Evolutionary conservation across 768 basidiomycete genomes (phyloP).

Genomic region (Lactarius trivialis): DNA sequence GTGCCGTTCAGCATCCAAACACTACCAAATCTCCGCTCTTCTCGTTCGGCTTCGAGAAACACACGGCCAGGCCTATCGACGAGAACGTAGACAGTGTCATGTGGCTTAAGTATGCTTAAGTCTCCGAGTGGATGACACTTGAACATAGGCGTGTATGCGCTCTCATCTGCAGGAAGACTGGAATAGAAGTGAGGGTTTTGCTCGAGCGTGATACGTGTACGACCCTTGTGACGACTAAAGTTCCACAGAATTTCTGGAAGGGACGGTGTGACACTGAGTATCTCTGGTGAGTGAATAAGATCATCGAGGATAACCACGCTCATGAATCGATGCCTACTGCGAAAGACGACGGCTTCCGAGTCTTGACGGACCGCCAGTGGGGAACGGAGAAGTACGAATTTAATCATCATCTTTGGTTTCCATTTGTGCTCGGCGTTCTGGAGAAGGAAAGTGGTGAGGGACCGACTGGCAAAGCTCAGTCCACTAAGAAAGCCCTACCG

Average conservation of each 20-base stretch:
- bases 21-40: not conserved
- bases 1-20: not conserved
- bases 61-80: not conserved
- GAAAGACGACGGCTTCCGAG: not conserved
- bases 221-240: not conserved
- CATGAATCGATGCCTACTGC: not conserved
- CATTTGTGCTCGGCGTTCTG: not conserved
- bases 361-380: not conserved
- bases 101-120: not conserved
- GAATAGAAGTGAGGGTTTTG: constrained; percentile 14
- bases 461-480: not conserved
- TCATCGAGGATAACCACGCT: not conserved
- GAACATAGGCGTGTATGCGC: not conserved
- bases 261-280: not conserved
- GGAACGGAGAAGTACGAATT: not conserved
- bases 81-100: not conserved
- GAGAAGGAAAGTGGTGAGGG: not conserved
- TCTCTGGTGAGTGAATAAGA: not conserved
- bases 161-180: not conserved
- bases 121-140: not conserved
- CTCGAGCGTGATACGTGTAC: not conserved
- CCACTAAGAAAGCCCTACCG: not conserved
- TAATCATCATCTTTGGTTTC: not conserved
- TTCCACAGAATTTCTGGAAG: constrained; percentile 14
- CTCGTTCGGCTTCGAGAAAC: not conserved